Conservation (phyloP, 2,329 filamentous ascomycete species). For the Aureobasidium musti region DNA sequence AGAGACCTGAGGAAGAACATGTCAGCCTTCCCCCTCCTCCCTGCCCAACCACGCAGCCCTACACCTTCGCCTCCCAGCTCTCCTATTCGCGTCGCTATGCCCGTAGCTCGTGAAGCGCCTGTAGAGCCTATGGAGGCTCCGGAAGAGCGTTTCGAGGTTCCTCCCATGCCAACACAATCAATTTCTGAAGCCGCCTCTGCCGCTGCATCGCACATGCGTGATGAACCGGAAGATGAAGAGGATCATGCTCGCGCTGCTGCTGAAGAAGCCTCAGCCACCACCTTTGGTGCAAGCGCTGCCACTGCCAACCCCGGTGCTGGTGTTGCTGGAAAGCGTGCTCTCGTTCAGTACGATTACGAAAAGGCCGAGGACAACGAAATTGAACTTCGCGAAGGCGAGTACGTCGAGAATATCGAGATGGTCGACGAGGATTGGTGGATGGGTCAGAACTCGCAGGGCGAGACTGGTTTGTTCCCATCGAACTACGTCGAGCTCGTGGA, state of each 20-base stretch:
- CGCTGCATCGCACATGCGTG: slow-evolving; percentile 63
- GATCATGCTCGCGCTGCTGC: slow-evolving; percentile 60
- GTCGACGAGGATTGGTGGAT: slow-evolving; percentile 99
- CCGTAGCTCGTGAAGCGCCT: slow-evolving; percentile 47
- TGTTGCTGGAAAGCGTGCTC: slow-evolving; percentile 66
- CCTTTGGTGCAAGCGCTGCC: slow-evolving; percentile 50
- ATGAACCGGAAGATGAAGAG: slow-evolving; percentile 63
- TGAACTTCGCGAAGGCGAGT: slow-evolving; percentile 83
- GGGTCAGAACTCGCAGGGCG: slow-evolving; percentile 81
- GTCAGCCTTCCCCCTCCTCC: slow-evolving; percentile 50
- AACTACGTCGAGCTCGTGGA: slow-evolving; percentile 92
- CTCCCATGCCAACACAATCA: slow-evolving; percentile 65
- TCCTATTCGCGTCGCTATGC: slow-evolving; percentile 59
- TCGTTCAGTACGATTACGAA: slow-evolving; percentile 93
- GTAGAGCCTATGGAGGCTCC: slow-evolving; percentile 81
- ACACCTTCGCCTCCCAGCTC: slow-evolving; percentile 30
- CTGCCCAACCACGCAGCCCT: slow-evolving; percentile 36
- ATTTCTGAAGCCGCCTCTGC: slow-evolving; percentile 62
- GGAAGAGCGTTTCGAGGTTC: slow-evolving; percentile 59
- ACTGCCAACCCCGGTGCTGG: slow-evolving; percentile 43
- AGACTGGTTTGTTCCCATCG: slow-evolving; percentile 89
- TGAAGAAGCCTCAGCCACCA: slow-evolving; percentile 48
- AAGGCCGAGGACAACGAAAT: slow-evolving; percentile 98
- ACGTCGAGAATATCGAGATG: slow-evolving; percentile 91
- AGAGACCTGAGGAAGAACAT: slow-evolving; percentile 47